Percentiles rank a stretch among this genome's conserved stretches.
These are phyloP conservation scores for Basipetospora chlamydospora DNA, from an alignment of 2,329 filamentous ascomycete species.

Conservation along the genomic window DNA sequence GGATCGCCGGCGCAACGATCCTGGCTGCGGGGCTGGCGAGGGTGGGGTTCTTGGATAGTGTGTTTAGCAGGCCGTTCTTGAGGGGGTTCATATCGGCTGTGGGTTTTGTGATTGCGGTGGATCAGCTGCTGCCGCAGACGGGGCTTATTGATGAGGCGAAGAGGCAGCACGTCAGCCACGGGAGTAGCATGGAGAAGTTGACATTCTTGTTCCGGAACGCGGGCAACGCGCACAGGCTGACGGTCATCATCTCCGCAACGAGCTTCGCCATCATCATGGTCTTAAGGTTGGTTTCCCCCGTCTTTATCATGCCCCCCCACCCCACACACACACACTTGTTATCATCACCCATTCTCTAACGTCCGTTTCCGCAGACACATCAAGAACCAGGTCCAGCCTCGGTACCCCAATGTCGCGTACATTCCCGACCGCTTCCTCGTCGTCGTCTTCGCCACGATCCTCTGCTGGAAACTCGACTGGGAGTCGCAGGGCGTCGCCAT, in stretches of 20 bases:
- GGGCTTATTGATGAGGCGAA: constrained; percentile 57
- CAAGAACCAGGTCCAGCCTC: constrained; percentile 67
- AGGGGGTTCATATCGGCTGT: constrained; percentile 95
- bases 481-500: constrained; percentile 67
- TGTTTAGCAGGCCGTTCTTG: constrained; percentile 82
- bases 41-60: constrained; percentile 85
- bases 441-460: constrained; percentile 67
- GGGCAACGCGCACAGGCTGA: constrained; percentile 55
- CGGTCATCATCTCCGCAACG: constrained; percentile 58
- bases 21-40: constrained; percentile 74
- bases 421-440: constrained; percentile 84
- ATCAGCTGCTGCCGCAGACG: constrained; percentile 83
- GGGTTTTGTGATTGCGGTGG: constrained; percentile 88
- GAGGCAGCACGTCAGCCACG: constrained; percentile 55
- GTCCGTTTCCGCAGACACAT: constrained; percentile 47
- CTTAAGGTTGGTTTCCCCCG: constrained; percentile 44
- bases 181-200: constrained; percentile 76
- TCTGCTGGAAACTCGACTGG: constrained; percentile 68
- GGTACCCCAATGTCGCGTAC: constrained; percentile 70
- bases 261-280: constrained; percentile 84
- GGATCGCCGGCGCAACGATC: constrained; percentile 76
- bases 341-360: neutral
- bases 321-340: too few relatives aligned
- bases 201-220: constrained; percentile 60
- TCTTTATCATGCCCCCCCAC: too few relatives aligned